Base-by-base conservation (phyloP, 495 filamentous ascomycete species). In the Neurospora sp. region DNA sequence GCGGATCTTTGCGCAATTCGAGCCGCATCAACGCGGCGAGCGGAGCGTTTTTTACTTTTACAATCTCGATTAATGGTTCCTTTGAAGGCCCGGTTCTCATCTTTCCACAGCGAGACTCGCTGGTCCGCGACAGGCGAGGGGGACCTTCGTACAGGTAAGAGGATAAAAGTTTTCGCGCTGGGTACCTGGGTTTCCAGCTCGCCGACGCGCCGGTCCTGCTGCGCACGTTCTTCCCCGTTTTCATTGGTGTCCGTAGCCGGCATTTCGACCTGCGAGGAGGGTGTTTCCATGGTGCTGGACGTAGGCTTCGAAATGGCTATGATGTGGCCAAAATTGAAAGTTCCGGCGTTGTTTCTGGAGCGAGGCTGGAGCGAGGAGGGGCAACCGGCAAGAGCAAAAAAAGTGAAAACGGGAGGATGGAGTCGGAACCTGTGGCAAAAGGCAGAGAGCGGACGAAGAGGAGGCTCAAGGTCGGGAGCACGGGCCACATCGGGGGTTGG, bases 101-200 rank as follows among this genome's bases (percentile, higher is more conserved):
- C 0, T 0, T 27, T 23, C 46, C 20, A 54, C 20, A 1, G 20
- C 0, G 46, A 3, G 46, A 54, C 0, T 12, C 46, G n/a, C 0
- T 6, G 46, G 10, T 54, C 46, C 0, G 46, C n/a, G 46, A 23
- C 0, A 12, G 46, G 46, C 20, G 46, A 54, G 46, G 46, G 20
- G 0, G 46, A 54, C 4, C n/a, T 20, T 2, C 20, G 46, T 2
- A 23, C 6, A 20, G 9, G n/a, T 23, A 54, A 23, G 1, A 0
- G 46, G 0, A 2, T 54, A 12, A 9, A 12, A 12, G 46, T 6
- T 54, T 0, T 54, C 20, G 46, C n/a, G 46, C n/a, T 23, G 46
- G n/a, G n/a, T n/a, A n/a, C n/a, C n/a, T n/a, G n/a, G n/a, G n/a
- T n/a, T n/a, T n/a, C n/a, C n/a, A 0, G 18, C 42, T 10, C 1